A percentile compares a stretch with the other conserved stretches of the same genome.
Conservation (phyloP, 257 asterid genomes). For the Jacaranda copaia region DNA sequence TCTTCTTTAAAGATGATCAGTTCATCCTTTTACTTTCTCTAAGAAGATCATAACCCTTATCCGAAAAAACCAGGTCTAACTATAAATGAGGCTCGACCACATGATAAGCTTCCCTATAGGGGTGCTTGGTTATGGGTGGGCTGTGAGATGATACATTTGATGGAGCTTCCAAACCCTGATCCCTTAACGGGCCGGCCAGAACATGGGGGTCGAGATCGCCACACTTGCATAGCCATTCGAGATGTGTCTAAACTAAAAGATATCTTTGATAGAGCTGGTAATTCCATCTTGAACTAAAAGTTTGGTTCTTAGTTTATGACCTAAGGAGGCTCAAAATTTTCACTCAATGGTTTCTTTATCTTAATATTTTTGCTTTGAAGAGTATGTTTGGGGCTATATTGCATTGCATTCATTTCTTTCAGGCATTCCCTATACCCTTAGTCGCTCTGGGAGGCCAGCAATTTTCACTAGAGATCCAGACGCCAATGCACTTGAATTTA, state of each 20-base stretch:
- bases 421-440: constrained; percentile 84
- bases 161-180: constrained; percentile 99
- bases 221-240: constrained; percentile 82
- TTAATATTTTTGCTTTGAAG: background rate
- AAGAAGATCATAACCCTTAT: constrained; percentile 7
- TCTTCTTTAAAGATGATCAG: constrained; percentile 12
- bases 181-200: constrained; percentile 86
- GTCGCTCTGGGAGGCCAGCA: constrained; percentile 96
- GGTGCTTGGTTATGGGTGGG: constrained; percentile 99
- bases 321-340: background rate
- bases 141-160: constrained; percentile 90
- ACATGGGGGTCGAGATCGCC: constrained; percentile 95
- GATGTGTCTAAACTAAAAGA: constrained; percentile 82
- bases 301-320: background rate
- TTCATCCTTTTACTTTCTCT: background rate
- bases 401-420: constrained; percentile 29
- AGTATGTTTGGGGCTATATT: background rate
- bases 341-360: background rate
- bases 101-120: constrained; percentile 88
- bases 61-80: constrained; percentile 61
- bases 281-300: background rate
- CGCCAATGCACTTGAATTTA: constrained; percentile 91
- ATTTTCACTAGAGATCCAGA: constrained; percentile 93
- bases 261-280: constrained; percentile 84
- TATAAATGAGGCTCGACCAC: constrained; percentile 93